Evolutionary conservation across 495 filamentous ascomycete species (phyloP), one percentile per base, ranked within the genome.

Genomic region (Annulohypoxylon nitens): DNA sequence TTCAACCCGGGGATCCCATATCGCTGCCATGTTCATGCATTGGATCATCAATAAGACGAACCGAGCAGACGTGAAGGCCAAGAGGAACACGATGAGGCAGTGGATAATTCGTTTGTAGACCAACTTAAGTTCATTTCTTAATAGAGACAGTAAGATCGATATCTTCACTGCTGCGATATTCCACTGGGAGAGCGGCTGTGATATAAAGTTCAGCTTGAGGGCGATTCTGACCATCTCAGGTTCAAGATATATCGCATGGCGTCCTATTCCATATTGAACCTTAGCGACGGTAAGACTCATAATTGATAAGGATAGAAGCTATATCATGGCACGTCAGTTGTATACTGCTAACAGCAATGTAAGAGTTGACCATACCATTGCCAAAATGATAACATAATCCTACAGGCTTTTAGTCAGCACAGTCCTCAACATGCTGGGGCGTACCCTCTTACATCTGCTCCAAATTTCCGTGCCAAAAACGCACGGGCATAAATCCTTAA

Each of bases 401-500:
- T 71, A 25, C 0, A 2, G 11, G 0, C 3, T 51, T 0, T 25
- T 26, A 47, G 41, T 65, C 43, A 65, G 61, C 33, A 34, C n/a
- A 33, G 7, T 36, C 3, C n/a, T 62, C 6, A 59, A 4, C 30
- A 33, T 20, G 12, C 0, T 8, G 68, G 60, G 69, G 79, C 1
- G 20, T 1, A 23, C 60, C 83, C 30, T 10, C 72, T 58, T 73
- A 80, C 87, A 78, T 89, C 87, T 25, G 73, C 57, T 2, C 86
- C 86, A 4, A 86, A 51, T 43, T 80, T 85, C 18, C 79, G 81
- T 26, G 85, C 67, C 61, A 88, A 78, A 20, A 71, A 70, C 6
- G 76, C 39, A 8, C 86, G 84, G 48, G 87, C 86, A 47, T 80
- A 88, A 26, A 88, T 77, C 51, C 87, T 81, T 18, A 55, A 47